Base-by-base conservation (phyloP, 2,329 filamentous ascomycete genomes). In the Apiospora aurea region DNA sequence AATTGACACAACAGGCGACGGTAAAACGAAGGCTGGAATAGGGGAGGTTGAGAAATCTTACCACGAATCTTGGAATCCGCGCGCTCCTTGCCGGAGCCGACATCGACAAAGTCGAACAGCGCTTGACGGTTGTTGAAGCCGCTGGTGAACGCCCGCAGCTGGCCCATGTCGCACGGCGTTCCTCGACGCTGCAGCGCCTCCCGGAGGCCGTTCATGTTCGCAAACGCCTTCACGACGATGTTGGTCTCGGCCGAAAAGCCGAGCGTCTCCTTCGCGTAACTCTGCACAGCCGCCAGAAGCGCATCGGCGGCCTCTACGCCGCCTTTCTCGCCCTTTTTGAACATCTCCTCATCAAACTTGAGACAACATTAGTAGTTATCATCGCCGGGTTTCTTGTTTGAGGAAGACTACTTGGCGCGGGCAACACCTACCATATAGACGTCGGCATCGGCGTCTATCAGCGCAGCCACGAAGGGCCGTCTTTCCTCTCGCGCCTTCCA, bases 61-160 rank as follows among this genome's bases (percentile, higher is more conserved):
- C 64, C 64, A 2, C 26, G 64, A 24, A 67, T 67, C 64, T 67
- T 67, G 38, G n/a, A 43, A 44, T 67, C 64, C 2, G 64, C 64
- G 10, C 64, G 64, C 16, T 67, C 64, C 38, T 67, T 67, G 34
- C 64, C 64, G 21, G 21, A 44, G 26, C 64, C 64, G 21, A 67
- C 64, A 10, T 67, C 64, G 18, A 67, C 64, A 24, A 67, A 44
- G 3, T 67, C 64, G 38, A 67, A 67, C n/a, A 67, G 43, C 7
- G 64, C 38, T 16, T 44, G 21, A 7, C 64, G 64, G 14, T 44
- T 67, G 8, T 44, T 67, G 64, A 67, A 67, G 11, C 64, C 64
- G 64, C 21, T 44, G 43, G 21, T 38, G 7, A 67, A 67, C 21
- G 64, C 34, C 43, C 43, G 24, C 64, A 67, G 8, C 14, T 67